These are phyloP conservation scores for Scleroderma bovista DNA, from an alignment of 768 basidiomycete species.

Conservation along the genomic window DNA sequence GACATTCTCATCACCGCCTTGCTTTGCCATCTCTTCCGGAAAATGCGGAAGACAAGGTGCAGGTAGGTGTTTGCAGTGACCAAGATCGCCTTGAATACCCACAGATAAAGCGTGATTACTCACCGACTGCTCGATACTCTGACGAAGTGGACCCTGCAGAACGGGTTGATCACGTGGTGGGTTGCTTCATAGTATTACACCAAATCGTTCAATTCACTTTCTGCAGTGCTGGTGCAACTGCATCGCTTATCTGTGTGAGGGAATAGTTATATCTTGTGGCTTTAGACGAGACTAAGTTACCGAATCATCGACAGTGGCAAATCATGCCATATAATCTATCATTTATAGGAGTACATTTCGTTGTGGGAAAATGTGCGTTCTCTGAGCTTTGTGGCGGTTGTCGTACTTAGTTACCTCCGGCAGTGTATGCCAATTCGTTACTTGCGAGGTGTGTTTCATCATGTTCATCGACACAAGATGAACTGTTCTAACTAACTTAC, in stretches of 20 bases:
- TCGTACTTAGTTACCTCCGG: neutral
- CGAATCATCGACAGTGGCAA: too few relatives aligned
- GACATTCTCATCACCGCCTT: conserved; percentile 42
- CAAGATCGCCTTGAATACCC: too few relatives aligned
- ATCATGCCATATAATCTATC: too few relatives aligned
- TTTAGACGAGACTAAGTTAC: neutral
- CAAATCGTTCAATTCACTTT: conserved; percentile 23
- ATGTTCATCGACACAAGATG: neutral
- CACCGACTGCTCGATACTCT: too few relatives aligned
- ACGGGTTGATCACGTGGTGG: too few relatives aligned
- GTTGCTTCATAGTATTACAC: too few relatives aligned
- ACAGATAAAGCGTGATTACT: too few relatives aligned
- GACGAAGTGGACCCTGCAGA: too few relatives aligned
- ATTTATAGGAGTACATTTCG: too few relatives aligned
- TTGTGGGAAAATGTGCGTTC: too few relatives aligned
- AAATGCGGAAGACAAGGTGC: conserved; percentile 12
- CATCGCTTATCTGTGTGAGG: conserved; percentile 17
- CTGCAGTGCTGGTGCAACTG: conserved; percentile 10
- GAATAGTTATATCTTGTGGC: neutral
- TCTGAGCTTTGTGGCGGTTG: too few relatives aligned
- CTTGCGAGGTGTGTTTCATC: conserved; percentile 18
- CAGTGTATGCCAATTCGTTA: conserved; percentile 23
- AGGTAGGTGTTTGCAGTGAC: too few relatives aligned
- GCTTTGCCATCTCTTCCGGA: conserved; percentile 38
- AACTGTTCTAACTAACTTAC: conserved; percentile 14